Evolutionary conservation across 495 filamentous ascomycete genomes (phyloP), one percentile per base, ranked within the genome.

Genomic region (Polyplosphaeria fusca): DNA sequence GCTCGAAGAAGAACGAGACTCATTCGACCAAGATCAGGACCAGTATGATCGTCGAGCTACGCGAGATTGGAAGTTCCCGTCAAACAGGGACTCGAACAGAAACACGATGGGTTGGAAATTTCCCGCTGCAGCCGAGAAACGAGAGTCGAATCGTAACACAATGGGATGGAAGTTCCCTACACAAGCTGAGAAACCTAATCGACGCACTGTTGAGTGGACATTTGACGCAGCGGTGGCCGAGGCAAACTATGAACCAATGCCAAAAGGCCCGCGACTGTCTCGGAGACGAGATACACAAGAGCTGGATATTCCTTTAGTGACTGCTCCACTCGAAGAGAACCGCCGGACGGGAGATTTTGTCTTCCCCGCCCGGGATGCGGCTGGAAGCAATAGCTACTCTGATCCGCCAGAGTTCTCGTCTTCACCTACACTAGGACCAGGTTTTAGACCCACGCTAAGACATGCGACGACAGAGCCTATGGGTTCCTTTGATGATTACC

Each of bases 401-500:
- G 55, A 57, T 22, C 47, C 39, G 5, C 9, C 9, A 5, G 9
- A 42, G 19, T 60, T 68, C 35, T 61, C 59, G 11, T 52, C 64
- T 11, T 59, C 52, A 3, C 65, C 67, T 11, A 55, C 58, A 35
- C 55, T 67, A 12, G 59, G 40, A 47, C 50, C 64, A 23, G 61
- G 46, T 25, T 72, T 67, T 42, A 67, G 67, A 9, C 70, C 71
- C 40, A 41, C 32, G 0, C 58, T 73, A 11, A 61, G 65, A 52
- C 70, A 70, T 47, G 65, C 63, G 13, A 54, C 62, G 0, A 72
- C 69, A 11, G 64, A 67, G 35, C 69, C 70, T 16, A 23, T 69
- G n/a, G 66, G 61, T 16, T 51, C 62, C 19, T 65, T 68, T 28
- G 52, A 63, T 23, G 68, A 72, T 35, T 66, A 61, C 52, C 64